Conservation (phyloP, 202 grass and related monocot species). For the Saccharum hybrid region DNA sequence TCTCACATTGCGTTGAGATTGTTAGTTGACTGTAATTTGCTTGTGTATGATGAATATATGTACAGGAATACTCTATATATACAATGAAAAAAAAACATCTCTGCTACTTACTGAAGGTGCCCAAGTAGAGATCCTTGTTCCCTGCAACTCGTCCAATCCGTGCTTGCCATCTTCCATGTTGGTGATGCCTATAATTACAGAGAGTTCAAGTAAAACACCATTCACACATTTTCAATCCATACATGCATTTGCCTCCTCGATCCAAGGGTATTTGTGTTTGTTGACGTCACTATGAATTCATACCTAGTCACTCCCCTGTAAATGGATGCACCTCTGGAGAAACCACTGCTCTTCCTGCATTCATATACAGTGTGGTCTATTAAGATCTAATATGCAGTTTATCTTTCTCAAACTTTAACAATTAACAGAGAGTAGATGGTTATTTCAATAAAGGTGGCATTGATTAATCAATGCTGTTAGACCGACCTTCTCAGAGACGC, state of each 20-base stretch:
- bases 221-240: not conserved
- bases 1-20: not conserved
- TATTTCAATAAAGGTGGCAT: not conserved
- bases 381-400: constrained; percentile 5
- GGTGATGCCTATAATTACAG: constrained; percentile 69
- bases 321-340: constrained; percentile 96
- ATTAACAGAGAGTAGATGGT: not conserved
- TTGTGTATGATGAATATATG: not conserved
- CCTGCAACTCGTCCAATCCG: constrained; percentile 98
- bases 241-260: not conserved
- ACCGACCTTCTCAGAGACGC: constrained; percentile 88
- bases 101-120: constrained; percentile 82
- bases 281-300: not conserved
- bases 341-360: constrained; percentile 93
- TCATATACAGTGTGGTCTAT: not conserved
- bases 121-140: constrained; percentile 98
- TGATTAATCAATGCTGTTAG: not conserved
- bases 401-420: not conserved
- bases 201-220: constrained; percentile 29
- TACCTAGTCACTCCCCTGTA: constrained; percentile 94
- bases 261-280: not conserved
- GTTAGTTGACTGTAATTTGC: not conserved
- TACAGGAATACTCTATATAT: not conserved
- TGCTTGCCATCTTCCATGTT: constrained; percentile 99
- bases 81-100: not conserved